A percentile compares a stretch with the other conserved stretches of the same genome.
These are phyloP conservation scores for Flaveria floridana DNA, from an alignment of 140 eudicot species.

Conservation along the genomic window DNA sequence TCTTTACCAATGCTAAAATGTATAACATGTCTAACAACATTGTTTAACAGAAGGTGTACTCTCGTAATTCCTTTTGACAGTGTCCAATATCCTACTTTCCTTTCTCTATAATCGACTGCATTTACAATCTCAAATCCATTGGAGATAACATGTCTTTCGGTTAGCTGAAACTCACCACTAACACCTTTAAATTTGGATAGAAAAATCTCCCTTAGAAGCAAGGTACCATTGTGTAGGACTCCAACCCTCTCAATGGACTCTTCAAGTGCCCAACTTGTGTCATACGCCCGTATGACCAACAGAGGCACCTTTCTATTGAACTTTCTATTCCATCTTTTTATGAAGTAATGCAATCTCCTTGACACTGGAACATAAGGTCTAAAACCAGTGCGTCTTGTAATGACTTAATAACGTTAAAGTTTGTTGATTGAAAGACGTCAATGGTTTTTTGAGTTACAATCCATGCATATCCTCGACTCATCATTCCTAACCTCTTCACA, in stretches of 20 bases:
- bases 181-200: conserved; percentile 31
- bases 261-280: conserved; percentile 48
- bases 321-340: conserved; percentile 26
- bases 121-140: conserved; percentile 42
- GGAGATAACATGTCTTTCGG: conserved; percentile 26
- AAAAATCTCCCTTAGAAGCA: conserved; percentile 28
- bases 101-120: conserved; percentile 38
- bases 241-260: conserved; percentile 38
- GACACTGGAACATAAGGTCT: conserved; percentile 36
- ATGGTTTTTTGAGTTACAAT: conserved; percentile 39
- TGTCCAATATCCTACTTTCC: conserved; percentile 55
- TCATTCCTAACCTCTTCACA: conserved; percentile 46
- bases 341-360: conserved; percentile 13
- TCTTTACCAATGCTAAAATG: neutral
- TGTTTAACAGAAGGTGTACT: conserved; percentile 9
- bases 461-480: conserved; percentile 55
- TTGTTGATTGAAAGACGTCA: conserved; percentile 33
- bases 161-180: conserved; percentile 42
- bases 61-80: conserved; percentile 32
- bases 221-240: conserved; percentile 29
- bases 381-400: conserved; percentile 42
- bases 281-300: conserved; percentile 44
- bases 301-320: conserved; percentile 11
- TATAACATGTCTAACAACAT: neutral
- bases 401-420: conserved; percentile 28